Base-by-base conservation (phyloP, 2,329 filamentous ascomycete species). In the Endoconidiophora polonica region DNA sequence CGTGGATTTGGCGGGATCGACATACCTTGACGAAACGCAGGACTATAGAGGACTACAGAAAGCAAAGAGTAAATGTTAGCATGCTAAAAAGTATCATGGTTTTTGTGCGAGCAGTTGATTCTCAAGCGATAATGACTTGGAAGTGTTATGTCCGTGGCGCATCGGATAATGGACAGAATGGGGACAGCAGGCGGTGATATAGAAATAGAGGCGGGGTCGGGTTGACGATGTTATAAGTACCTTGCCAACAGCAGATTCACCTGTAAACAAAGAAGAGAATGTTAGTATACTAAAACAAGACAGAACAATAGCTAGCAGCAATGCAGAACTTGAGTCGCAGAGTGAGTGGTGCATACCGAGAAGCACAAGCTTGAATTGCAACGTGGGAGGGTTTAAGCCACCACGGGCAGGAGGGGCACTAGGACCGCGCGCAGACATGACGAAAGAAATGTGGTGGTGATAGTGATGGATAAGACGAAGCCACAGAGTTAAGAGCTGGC, bases 231-330 rank as follows among this genome's bases (percentile, higher is more conserved):
- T 16, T 40, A 38, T 52, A 57, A 63, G 58, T 68, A 93, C 86
- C 85, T 98, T 98, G 81, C 91, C 91, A 52, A 98, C 91, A 53
- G 91, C 91, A 59, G 91, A 98, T 73, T 98, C 91, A 66, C 91
- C 90, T 52, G 24, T 20, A 29, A 40, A 22, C 16, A 14, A 18
- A 44, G 18, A 16, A 46, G 20, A 43, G 4, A 48, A 10, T n/a
- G 62, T 74, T 62, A 73, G 68, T 56, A 50, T 22, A 20, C 18
- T 14, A 14, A 7, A 22, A 26, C 45, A 48, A 40, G 7, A 22
- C 29, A 43, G 23, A 5, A 37, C 29, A 43, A 9, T 36, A 20
- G 5, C 45, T 24, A 16, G 24, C 16, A 5, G 3, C 9, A 22
- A 7, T 5, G n/a, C 5, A 22, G 20, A 33, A n/a, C 24, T 14